phyloP scores from a whole-genome alignment of 2,329 filamentous ascomycete genomes.

The Colletotrichum ledebouriae region DNA sequence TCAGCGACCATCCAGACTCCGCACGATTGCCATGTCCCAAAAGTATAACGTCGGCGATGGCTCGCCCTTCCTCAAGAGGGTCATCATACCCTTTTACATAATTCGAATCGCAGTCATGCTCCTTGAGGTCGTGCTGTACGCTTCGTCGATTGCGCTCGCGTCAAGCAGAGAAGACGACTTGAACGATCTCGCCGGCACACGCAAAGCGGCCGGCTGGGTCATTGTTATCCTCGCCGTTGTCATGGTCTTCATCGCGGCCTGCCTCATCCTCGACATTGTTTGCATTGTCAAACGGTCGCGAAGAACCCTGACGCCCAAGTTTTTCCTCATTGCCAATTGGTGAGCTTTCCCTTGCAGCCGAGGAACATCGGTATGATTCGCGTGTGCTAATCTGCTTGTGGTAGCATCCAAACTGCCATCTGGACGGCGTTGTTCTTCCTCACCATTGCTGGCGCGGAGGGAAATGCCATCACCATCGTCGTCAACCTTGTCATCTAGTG shows the following conservation, averaged over 20 bases:
- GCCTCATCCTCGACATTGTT: constrained; percentile 49
- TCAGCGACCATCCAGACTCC: not conserved
- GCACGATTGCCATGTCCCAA: constrained; percentile 42
- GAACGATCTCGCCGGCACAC: constrained; percentile 20
- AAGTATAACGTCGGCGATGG: constrained; percentile 48
- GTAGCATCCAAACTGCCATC: constrained; percentile 48
- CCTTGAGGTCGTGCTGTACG: constrained; percentile 46
- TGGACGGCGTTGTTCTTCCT: constrained; percentile 48
- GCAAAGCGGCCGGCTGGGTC: not conserved
- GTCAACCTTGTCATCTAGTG: constrained; percentile 49
- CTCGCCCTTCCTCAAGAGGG: constrained; percentile 53
- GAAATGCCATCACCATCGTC: constrained; percentile 28
- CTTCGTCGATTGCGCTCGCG: constrained; percentile 43
- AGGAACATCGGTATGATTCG: too few species aligned
- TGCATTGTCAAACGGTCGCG: constrained; percentile 51
- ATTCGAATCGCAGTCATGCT: constrained; percentile 50
- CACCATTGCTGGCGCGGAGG: constrained; percentile 38
- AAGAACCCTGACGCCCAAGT: constrained; percentile 49
- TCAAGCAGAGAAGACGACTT: constrained; percentile 43
- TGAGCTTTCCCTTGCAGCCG: not conserved
- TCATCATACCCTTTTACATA: constrained; percentile 53
- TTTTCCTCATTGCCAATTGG: constrained; percentile 49
- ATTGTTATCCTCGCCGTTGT: constrained; percentile 47
- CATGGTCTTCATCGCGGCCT: constrained; percentile 46
- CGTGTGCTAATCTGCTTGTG: constrained; percentile 22